Conservation (phyloP, 345 rosid genomes). For the Salix purpurea region DNA sequence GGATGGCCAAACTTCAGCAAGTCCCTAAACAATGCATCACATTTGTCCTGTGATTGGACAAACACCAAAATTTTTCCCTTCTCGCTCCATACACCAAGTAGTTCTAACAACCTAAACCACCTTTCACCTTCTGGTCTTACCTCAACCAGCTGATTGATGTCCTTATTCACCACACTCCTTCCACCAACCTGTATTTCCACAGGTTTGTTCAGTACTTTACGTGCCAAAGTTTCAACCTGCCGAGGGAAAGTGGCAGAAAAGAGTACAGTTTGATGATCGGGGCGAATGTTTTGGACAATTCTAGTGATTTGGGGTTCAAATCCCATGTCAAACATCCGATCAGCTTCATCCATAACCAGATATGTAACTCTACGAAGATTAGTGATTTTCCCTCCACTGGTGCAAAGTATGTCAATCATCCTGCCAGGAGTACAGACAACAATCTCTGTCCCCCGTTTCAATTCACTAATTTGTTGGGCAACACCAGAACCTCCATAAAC, state of each 20-base stretch:
- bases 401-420: conserved; percentile 96
- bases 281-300: conserved; percentile 90
- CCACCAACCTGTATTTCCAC: conserved; percentile 94
- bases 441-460: conserved; percentile 91
- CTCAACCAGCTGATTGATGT: conserved; percentile 85
- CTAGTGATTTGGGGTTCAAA: conserved; percentile 93
- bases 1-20: conserved; percentile 75
- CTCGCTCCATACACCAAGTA: conserved; percentile 95
- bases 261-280: conserved; percentile 88
- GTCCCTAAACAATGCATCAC: conserved; percentile 79
- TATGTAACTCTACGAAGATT: conserved; percentile 82
- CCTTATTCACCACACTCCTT: conserved; percentile 96
- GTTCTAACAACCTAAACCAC: conserved; percentile 75
- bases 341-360: conserved; percentile 97
- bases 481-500: conserved; percentile 98
- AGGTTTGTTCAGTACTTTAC: conserved; percentile 77
- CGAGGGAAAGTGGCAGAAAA: conserved; percentile 98
- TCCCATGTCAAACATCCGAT: conserved; percentile 98
- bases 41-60: conserved; percentile 86
- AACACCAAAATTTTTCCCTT: conserved; percentile 86
- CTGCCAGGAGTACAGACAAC: conserved; percentile 97
- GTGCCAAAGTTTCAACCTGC: conserved; percentile 92
- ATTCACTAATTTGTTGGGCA: conserved; percentile 95
- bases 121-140: conserved; percentile 87
- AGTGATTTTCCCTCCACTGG: conserved; percentile 86